These are phyloP conservation scores for Cercospora sesami DNA, from an alignment of 2,329 filamentous ascomycete species.

Conservation along the genomic window DNA sequence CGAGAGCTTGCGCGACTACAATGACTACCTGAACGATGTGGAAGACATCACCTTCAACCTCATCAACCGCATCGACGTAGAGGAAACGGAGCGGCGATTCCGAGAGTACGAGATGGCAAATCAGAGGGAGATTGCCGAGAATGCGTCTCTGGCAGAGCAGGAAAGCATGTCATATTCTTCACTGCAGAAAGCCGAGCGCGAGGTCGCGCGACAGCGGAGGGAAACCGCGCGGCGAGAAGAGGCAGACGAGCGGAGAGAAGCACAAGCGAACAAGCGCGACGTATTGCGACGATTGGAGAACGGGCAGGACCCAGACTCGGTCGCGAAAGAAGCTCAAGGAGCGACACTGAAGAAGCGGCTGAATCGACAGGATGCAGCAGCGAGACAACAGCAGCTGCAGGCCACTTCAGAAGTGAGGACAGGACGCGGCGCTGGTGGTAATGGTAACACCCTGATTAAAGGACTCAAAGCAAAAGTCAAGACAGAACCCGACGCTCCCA, in stretches of 20 bases:
- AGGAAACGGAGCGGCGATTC: constrained; percentile 62
- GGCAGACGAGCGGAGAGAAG: constrained; percentile 66
- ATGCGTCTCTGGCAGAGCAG: constrained; percentile 50
- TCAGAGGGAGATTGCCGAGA: constrained; percentile 56
- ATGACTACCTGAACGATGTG: constrained; percentile 91
- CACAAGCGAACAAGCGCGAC: constrained; percentile 64
- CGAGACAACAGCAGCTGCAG: constrained; percentile 45
- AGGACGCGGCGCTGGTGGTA: constrained; percentile 32
- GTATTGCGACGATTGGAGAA: constrained; percentile 69
- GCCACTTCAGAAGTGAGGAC: constrained; percentile 44
- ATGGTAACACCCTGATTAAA: constrained; percentile 61
- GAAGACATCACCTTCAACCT: constrained; percentile 90
- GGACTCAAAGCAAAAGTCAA: constrained; percentile 68
- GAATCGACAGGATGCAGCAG: constrained; percentile 55
- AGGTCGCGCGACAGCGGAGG: constrained; percentile 64
- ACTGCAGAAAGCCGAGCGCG: constrained; percentile 60
- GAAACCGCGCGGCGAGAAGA: constrained; percentile 66
- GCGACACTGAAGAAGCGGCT: constrained; percentile 74
- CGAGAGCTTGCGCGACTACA: constrained; percentile 76
- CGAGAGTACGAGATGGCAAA: constrained; percentile 73
- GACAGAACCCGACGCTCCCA: constrained; percentile 68
- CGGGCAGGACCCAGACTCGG: constrained; percentile 60
- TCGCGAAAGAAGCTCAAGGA: constrained; percentile 50
- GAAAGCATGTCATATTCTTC: constrained; percentile 51
- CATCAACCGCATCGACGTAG: constrained; percentile 68